Conservation (phyloP, 306 rosid genomes). For the Rubus parviflorus region DNA sequence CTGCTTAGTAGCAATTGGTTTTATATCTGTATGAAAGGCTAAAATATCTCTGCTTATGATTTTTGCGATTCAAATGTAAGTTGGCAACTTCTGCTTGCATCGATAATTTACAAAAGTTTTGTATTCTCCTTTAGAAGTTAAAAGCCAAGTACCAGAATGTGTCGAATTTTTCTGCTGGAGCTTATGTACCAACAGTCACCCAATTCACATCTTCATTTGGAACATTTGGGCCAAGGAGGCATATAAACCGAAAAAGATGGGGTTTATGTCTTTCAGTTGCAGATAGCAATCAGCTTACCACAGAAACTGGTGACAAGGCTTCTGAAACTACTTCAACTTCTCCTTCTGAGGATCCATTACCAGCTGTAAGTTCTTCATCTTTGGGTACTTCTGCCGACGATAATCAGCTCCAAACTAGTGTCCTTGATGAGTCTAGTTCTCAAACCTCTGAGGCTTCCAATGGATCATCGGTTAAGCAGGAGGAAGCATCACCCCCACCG, state of each 20-base stretch:
- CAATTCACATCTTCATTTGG: constrained; percentile 40
- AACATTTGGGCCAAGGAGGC: constrained; percentile 39
- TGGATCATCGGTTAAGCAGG: constrained; percentile 33
- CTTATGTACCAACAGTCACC: constrained; percentile 42
- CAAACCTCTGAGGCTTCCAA: constrained; percentile 47
- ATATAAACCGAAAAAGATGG: constrained; percentile 40
- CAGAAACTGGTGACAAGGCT: constrained; percentile 49
- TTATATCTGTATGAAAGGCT: not conserved
- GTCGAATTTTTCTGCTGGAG: constrained; percentile 51
- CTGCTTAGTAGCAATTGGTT: not conserved
- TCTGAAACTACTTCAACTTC: constrained; percentile 39
- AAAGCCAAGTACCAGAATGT: constrained; percentile 53
- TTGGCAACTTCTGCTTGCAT: constrained; percentile 21
- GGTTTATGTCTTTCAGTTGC: constrained; percentile 52
- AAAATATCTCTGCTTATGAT: not conserved
- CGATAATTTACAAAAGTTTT: constrained; percentile 28
- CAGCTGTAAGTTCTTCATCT: constrained; percentile 30
- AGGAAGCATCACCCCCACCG: constrained; percentile 30
- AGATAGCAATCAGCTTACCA: constrained; percentile 59
- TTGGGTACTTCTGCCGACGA: constrained; percentile 22
- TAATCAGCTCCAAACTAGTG: constrained; percentile 36
- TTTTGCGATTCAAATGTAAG: constrained; percentile 13
- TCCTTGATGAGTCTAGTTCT: constrained; percentile 34
- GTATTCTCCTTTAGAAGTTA: constrained; percentile 44
- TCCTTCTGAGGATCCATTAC: constrained; percentile 26